Percentiles rank a stretch among this genome's conserved stretches.
These are phyloP conservation scores for Talaromyces nanjingensis DNA, from an alignment of 495 filamentous ascomycete species.

Conservation along the genomic window DNA sequence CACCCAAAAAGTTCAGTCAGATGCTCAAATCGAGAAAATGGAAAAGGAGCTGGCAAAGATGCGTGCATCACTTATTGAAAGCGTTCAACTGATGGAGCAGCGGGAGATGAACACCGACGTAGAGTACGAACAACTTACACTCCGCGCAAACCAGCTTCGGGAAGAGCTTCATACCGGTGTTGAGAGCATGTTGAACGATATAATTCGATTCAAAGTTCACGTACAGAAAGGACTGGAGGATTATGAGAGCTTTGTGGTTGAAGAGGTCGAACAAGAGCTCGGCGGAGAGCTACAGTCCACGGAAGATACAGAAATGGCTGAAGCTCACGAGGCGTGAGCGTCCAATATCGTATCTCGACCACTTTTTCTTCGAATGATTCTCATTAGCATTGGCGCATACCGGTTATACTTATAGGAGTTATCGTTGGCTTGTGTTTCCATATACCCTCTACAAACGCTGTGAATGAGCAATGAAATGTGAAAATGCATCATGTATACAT, in stretches of 20 bases:
- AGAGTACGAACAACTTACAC: constrained; percentile 89
- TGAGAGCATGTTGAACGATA: constrained; percentile 90
- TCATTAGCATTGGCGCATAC: constrained; percentile 3
- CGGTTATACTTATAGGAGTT: background rate
- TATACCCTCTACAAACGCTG: constrained; percentile 3
- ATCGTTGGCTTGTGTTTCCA: constrained; percentile 4
- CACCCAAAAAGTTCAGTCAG: constrained; percentile 77
- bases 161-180: constrained; percentile 95
- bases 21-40: constrained; percentile 95
- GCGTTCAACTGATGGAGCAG: constrained; percentile 87
- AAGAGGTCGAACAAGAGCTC: constrained; percentile 82
- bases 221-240: constrained; percentile 86
- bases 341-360: background rate
- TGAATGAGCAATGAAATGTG: constrained; percentile 5
- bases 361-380: background rate
- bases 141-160: constrained; percentile 73
- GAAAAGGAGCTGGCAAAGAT: constrained; percentile 95
- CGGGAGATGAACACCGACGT: constrained; percentile 94
- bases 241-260: constrained; percentile 85
- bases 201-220: constrained; percentile 98
- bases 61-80: constrained; percentile 76
- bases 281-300: constrained; percentile 36
- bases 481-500: constrained; percentile 3
- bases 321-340: background rate
- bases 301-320: constrained; percentile 17